Base-by-base conservation (phyloP, 2,329 filamentous ascomycete genomes). In the Shiraia sp. region DNA sequence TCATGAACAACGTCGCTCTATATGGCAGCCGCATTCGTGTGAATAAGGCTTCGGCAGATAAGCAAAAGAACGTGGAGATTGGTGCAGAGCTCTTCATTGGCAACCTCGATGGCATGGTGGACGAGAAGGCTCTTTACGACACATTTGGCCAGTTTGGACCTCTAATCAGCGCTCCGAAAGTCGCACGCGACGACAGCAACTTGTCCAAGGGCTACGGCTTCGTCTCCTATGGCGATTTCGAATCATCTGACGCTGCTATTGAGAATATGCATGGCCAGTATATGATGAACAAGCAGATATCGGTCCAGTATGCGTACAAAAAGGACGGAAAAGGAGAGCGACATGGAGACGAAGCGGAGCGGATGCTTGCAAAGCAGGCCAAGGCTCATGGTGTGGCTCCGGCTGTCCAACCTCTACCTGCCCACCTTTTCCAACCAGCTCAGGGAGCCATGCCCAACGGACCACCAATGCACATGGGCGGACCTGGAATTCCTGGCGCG, bases 281-380 rank as follows among this genome's bases (percentile, higher is more conserved):
- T 71, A 82, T 99, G 47, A 91, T 95, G 78, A 96, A 93, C 77
- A 96, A 96, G 75, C 88, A 96, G 70, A 87, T 97, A 58, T 88
- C 87, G 2, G 93, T 99, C 31, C 92, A 97, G 72, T 99, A 97
- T 70, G 93, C 93, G 27, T 97, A 96, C 80, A 99, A 99, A 79
- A 97, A 97, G 73, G 93, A 99, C 63, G 93, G 93, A 56, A 96
- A 96, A 74, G 92, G 92, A 58, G 92, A 97, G 74, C 80, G 93
- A 44, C 93, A 99, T 66, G 93, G 93, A 59, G 93, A 99, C 68
- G 82, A 90, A 58, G 93, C 93, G 22, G 93, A 99, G 73, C 80
- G 93, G 63, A 87, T 90, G 75, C 81, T 99, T 32, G 93, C 93
- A 22, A 85, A 87, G 19, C 88, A 96, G 72, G 93, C 91, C 42